Evolutionary conservation across 768 basidiomycete genomes (phyloP).

Genomic region (Suillus subaureus): DNA sequence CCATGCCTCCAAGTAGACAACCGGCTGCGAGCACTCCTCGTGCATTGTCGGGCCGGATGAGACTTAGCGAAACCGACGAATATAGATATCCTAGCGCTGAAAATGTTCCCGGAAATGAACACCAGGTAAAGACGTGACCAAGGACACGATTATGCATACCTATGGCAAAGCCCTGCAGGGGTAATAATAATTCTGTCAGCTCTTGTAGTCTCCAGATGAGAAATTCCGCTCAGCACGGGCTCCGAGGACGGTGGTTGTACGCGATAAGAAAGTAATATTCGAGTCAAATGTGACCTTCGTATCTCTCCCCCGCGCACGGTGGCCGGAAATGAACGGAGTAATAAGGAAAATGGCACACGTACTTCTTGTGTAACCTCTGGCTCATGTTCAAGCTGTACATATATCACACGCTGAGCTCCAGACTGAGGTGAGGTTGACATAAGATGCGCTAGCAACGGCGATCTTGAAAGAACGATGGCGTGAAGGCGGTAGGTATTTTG

Average conservation of each 20-base stretch:
- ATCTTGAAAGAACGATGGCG: conserved; percentile 84
- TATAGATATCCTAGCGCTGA: conserved; percentile 81
- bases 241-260: conserved; percentile 21
- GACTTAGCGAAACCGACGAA: conserved; percentile 67
- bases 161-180: conserved; percentile 69
- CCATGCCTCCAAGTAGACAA: conserved; percentile 84
- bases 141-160: conserved; percentile 41
- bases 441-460: conserved; percentile 84
- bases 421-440: conserved; percentile 80
- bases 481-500: conserved; percentile 78
- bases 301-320: conserved; percentile 26
- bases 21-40: conserved; percentile 85
- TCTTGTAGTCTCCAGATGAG: conserved; percentile 11
- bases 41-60: conserved; percentile 77
- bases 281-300: conserved; percentile 21
- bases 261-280: conserved; percentile 19
- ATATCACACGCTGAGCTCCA: conserved; percentile 67
- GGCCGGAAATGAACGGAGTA: conserved; percentile 33
- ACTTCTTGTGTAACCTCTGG: conserved; percentile 87
- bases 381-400: conserved; percentile 74
- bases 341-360: conserved; percentile 33
- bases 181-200: conserved; percentile 22
- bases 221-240: conserved; percentile 22
- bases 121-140: conserved; percentile 12
- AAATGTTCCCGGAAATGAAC: conserved; percentile 24